These are phyloP conservation scores for Penstemon davidsonii DNA, from an alignment of 257 asterid species.

Conservation along the genomic window DNA sequence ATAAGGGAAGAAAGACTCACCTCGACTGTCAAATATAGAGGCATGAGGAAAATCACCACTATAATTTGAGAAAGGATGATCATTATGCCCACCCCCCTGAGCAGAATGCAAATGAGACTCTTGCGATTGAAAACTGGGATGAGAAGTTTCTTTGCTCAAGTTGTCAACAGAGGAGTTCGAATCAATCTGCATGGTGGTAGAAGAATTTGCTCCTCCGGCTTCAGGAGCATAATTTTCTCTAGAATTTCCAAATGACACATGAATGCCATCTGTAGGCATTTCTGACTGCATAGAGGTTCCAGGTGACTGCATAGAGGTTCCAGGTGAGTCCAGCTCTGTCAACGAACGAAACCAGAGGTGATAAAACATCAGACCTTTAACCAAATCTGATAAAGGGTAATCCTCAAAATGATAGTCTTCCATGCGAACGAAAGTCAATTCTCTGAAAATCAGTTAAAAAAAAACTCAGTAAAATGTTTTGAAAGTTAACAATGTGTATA, in stretches of 20 bases:
- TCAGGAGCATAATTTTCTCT: constrained; percentile 43
- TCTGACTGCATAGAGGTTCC: constrained; percentile 39
- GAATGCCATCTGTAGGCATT: constrained; percentile 32
- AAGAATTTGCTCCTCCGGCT: constrained; percentile 35
- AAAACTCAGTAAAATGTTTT: neutral
- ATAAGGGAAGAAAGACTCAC: constrained; percentile 39
- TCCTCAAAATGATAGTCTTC: constrained; percentile 63
- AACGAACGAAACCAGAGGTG: constrained; percentile 67
- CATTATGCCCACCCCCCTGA: constrained; percentile 43
- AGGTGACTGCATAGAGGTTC: constrained; percentile 14
- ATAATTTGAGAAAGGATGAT: constrained; percentile 29
- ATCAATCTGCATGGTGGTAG: constrained; percentile 27
- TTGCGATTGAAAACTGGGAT: constrained; percentile 33
- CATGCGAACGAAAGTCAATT: constrained; percentile 53
- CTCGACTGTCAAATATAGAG: constrained; percentile 66
- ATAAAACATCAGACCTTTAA: constrained; percentile 70
- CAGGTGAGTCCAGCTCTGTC: constrained; percentile 37
- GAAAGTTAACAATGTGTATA: too few species aligned
- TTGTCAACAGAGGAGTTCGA: constrained; percentile 62
- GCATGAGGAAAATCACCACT: constrained; percentile 44
- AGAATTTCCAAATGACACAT: constrained; percentile 42
- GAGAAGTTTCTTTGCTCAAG: constrained; percentile 39
- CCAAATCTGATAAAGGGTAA: constrained; percentile 66
- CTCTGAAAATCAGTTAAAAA: constrained; percentile 2
- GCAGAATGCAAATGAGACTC: constrained; percentile 33